Evolutionary conservation across 139 green algal species (phyloP), one percentile per base, ranked within the genome.

Genomic region (Astrephomene gubernaculifera): DNA sequence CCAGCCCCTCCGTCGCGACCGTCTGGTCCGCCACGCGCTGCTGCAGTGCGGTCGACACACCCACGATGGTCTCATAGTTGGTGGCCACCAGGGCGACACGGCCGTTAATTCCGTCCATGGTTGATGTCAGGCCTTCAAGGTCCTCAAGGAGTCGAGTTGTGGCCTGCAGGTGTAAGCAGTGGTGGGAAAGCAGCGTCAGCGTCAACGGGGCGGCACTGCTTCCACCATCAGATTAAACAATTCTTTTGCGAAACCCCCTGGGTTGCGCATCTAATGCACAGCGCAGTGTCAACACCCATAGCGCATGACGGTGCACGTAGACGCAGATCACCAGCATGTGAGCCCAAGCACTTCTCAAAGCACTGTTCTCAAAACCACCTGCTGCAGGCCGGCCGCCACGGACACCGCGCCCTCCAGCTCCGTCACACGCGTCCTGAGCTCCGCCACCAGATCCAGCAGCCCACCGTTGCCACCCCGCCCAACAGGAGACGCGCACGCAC

Each of bases 371-470:
- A n/a, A n/a, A 31, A 65, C 41, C 53, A 82, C 74, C 76, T 72
- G 76, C 33, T 61, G 44, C 71, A 87, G 45, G 31, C 71, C 71
- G 0, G 71, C 72, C 12, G 60, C 43, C 10, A 60, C 71, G 24
- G 68, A 41, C 8, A 69, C 29, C 31, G 71, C 17, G 35, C 60
- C 33, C 71, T 79, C 54, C n/a, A 87, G 52, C 3, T 35, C 82
- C 14, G 31, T 61, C 4, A 87, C 35, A 0, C 75, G 71, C 4
- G 44, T 35, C 2, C 33, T 33, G 17, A 87, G 31, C 60, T 79
- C n/a, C 29, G 53, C 71, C 33, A 82, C 71, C 38, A 49, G 35
- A 12, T 74, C 68, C 53, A 81, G 68, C 54, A 87, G 36, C 2
- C 57, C 33, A n/a, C 65, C 38, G 3, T 60, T 39, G 29, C 31